Base-by-base conservation (phyloP, 108 stramenopile genomes). In the Aurantiochytrium sp. region DNA sequence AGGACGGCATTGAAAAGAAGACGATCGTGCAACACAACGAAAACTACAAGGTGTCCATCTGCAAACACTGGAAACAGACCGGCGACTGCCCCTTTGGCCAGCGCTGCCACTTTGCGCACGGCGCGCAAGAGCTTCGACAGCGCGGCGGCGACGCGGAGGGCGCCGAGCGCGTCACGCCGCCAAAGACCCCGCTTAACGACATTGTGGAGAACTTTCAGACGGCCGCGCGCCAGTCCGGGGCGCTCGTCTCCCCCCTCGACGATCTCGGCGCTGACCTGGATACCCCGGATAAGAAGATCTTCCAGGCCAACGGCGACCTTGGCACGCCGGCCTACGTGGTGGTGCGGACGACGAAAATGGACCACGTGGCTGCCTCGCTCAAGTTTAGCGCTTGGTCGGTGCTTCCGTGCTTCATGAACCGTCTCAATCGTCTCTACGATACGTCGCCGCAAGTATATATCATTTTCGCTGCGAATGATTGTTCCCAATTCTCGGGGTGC, bases 11-110 rank as follows among this genome's bases (percentile, higher is more conserved):
- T 17, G 73, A 81, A 24, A 81, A 81, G 73, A 81, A 81, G 3
- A 81, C 73, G 1, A 81, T 81, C 12, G 73, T 81, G 12, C 73
- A 96, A 87, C 94, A 95, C n/a, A 96, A 95, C 87, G 96, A 96
- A 88, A 95, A 95, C 88, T 97, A 91, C 89, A 97, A 97, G 86
- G 93, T 96, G 8, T 93, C 91, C 90, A 88, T 96, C 15, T 97
- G 96, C 89, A 97, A 96, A 69, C 96, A 96, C 85, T 96, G 94
- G 85, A 68, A 95, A 87, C 94, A 94, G 86, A 95, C 95, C 37
- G 94, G 95, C 36, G 45, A 48, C 24, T 97, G 96, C 93, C 96
- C 95, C 15, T 97, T 96, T 92, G 96, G 95, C 21, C 93, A 92
- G 88, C 91, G 90, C 50, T 92, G 90, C 59, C 91, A 92, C 54